Evolutionary conservation across 1,284 basidiomycete genomes (phyloP), one percentile per base, ranked within the genome.

Genomic region (Cutaneotrichosporon mucoides): DNA sequence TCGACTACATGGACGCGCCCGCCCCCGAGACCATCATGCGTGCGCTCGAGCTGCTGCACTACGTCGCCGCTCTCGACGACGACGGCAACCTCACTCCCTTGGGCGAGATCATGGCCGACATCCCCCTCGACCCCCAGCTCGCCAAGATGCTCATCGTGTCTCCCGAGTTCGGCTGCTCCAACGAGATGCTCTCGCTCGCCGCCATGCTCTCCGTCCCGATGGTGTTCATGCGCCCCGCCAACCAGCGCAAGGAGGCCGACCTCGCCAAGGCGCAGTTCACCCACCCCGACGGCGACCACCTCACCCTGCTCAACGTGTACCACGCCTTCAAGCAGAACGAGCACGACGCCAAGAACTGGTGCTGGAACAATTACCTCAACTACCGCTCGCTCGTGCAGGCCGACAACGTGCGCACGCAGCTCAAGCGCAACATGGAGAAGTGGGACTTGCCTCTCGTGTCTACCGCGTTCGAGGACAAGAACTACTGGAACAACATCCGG

Each of bases 21-120:
- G 95, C 96, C 5, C 95, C 95, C 4, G 96, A 99, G 76, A 97
- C 93, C 3, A 85, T 99, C 58, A 98, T 99, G 94, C 88, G 96
- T 60, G 96, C 95, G 3, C 81, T 99, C 54, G 96, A 99, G 78
- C 79, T 98, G 57, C 82, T 99, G 56, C 96, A 98, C 73, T 96
- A 89, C 78, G 83, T 99, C 35, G 86, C 87, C 4, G 95, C 94
- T 0, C 82, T 99, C 62, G 92, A 99, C 72, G 93, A 99, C 68
- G 91, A 97, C 5, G 95, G 96, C 13, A 87, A 92, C 63, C 78
- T 99, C 57, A 99, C 95, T 1, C 79, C 87, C 0, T 80, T 98
- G 2, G 95, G 96, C 11, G 81, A 81, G 49, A 89, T 94, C 62
- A 98, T 99, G 95, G 95, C 95, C 10, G 94, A 98, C 67, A 97